Evolutionary conservation across 805 yeast genomes (phyloP), one percentile per base, ranked within the genome.

Genomic region (Nakazawaea ambrosiae): DNA sequence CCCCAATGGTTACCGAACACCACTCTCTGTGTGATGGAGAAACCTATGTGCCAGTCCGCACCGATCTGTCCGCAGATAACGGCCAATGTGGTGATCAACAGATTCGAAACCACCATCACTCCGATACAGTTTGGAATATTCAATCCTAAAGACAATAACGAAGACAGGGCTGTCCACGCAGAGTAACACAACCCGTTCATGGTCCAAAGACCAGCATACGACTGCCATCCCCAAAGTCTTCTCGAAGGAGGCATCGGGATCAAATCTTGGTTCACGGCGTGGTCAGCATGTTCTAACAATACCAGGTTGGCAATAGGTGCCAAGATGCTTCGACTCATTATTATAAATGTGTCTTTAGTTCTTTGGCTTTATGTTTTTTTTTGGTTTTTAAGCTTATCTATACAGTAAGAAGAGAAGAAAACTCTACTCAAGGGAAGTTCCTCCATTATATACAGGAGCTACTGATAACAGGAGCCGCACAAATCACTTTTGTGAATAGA

Each of bases 181-280:
- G 31, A 27, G 14, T 22, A 26, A 35, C 43, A 32, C 11, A 36
- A 24, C 7, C 33, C 35, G 25, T 52, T 49, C 39, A 66, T 59
- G 19, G 60, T 59, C 73, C 73, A 66, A 41, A 62, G 64, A 4
- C 61, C 61, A 20, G 64, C 48, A 45, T 60, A 69, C 25, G 66
- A 61, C 50, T 60, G 54, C 22, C 53, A 49, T 12, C 63, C 66
- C 77, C 77, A 72, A 0, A 68, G 62, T 37, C 77, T 53, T 43
- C 75, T 50, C 6, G 44, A 37, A 3, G 68, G 66, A 1, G 70
- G 70, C 41, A 68, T 49, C 15, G 75, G 73, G 10, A 65, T 57
- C 16, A 68, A 58, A 44, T 70, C 75, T 20, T 58, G 55, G 29
- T 63, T 65, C 16, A 33, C 37, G 14, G 29, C 20, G 17, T 29